phyloP scores from a whole-genome alignment of 345 rosid genomes.

The Populus deltoides region DNA sequence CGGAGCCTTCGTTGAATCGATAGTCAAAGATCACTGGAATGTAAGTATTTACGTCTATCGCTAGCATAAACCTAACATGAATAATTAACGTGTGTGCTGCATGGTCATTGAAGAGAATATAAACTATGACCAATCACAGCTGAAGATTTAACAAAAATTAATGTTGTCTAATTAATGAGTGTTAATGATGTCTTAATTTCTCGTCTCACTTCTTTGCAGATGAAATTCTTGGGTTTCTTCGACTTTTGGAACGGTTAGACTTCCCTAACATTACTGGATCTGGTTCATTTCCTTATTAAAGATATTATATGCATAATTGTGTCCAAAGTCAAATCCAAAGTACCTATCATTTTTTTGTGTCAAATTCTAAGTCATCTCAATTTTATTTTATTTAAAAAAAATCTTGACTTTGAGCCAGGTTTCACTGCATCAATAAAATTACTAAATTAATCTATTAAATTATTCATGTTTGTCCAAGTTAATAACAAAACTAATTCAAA shows the following conservation, averaged over 20 bases:
- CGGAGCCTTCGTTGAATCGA: neutral
- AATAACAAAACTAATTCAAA: no score
- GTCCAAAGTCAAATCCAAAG: no score
- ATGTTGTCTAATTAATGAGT: neutral
- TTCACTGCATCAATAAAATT: no score
- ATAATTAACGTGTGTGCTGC: no score
- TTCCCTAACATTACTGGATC: neutral
- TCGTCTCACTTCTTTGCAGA: neutral
- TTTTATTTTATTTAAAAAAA: no score
- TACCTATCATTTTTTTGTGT: neutral
- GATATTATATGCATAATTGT: neutral
- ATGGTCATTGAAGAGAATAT: no score
- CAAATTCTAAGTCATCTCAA: neutral
- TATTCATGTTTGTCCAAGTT: no score
- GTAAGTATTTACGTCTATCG: neutral
- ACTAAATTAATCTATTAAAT: no score
- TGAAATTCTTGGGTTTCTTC: neutral
- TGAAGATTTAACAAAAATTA: no score
- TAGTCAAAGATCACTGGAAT: neutral
- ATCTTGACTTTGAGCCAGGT: no score
- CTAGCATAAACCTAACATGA: no score
- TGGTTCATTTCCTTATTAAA: neutral
- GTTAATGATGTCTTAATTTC: neutral
- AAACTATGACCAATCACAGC: no score
- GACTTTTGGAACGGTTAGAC: neutral